phyloP scores from a whole-genome alignment of 352 stramenopile genomes.

The Globisporangium spiculum region DNA sequence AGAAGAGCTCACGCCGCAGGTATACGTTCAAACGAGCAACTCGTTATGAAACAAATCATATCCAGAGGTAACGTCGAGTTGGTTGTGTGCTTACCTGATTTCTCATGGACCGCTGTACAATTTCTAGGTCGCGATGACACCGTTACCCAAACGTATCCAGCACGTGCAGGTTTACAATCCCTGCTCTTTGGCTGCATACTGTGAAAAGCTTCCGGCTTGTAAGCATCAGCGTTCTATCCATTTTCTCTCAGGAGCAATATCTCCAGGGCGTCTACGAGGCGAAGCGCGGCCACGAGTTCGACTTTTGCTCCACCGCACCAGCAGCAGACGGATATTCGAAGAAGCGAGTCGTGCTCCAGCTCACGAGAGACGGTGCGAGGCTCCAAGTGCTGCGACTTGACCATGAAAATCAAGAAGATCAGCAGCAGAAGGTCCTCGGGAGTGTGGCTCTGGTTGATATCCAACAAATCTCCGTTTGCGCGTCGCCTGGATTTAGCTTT shows the following conservation, averaged over 20 bases:
- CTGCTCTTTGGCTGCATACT: no score
- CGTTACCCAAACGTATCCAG: constrained; percentile 29
- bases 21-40: not conserved
- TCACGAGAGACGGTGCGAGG: constrained; percentile 1
- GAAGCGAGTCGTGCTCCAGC: constrained; percentile 4
- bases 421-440: not conserved
- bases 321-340: not conserved
- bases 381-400: constrained; percentile 2
- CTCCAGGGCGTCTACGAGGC: constrained; percentile 27
- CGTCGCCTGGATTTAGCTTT: not conserved
- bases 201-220: no score
- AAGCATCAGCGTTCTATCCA: no score
- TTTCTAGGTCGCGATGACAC: constrained; percentile 8
- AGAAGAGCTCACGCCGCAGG: constrained; percentile 20
- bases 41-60: no score
- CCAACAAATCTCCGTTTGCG: not conserved
- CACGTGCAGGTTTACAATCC: constrained; percentile 21
- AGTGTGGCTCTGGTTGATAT: constrained; percentile 14
- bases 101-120: constrained; percentile 3
- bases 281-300: constrained; percentile 28
- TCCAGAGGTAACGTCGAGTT: no score
- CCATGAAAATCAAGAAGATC: not conserved
- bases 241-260: constrained; percentile 6
- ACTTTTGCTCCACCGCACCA: not conserved
- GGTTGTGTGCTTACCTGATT: no score